Evolutionary conservation across 2,329 filamentous ascomycete species (phyloP), one percentile per base, ranked within the genome.

Genomic region (Trichoderma afroharzianum): DNA sequence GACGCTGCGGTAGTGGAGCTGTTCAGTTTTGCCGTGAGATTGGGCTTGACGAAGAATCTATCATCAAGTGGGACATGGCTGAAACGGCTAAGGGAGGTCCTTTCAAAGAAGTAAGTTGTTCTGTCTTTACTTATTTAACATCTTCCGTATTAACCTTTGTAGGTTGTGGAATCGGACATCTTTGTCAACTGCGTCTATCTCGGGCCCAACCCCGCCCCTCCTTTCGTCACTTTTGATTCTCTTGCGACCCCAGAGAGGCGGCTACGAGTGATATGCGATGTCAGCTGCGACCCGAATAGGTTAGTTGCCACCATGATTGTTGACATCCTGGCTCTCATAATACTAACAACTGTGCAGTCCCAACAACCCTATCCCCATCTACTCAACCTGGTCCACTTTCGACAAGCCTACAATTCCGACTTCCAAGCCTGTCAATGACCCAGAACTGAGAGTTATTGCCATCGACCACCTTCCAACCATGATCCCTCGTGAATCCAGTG

Each of bases 391-490:
- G 80, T 97, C 92, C 57, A 28, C 55, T n/a, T 50, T 68, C 14
- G 28, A 61, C 1, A 61, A 57, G 6, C 57, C 39, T n/a, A 36
- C 57, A 3, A n/a, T 68, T n/a, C 14, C 63, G 12, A 32, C 28
- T 5, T 94, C 93, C 21, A 80, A 88, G 85, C 69, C 87, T 83
- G 77, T 86, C 80, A 77, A 82, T 57, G 84, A 84, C 64, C 88
- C 91, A 0, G 85, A 88, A 12, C 82, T 97, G 73, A 90, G 88
- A 64, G 92, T 97, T 74, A 96, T 97, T 81, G 92, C 90, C 78
- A 95, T 95, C 78, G 92, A 95, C 80, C 93, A 95, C 79, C 85
- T 95, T 71, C 93, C 93, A 6, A 92, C 89, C 68, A 86, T 97
- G 72, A 86, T 97, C 47, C 92, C 94, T 2, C 86, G 94, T 71